Base-by-base conservation (phyloP, 805 yeast species). In the Pichia insulana region DNA sequence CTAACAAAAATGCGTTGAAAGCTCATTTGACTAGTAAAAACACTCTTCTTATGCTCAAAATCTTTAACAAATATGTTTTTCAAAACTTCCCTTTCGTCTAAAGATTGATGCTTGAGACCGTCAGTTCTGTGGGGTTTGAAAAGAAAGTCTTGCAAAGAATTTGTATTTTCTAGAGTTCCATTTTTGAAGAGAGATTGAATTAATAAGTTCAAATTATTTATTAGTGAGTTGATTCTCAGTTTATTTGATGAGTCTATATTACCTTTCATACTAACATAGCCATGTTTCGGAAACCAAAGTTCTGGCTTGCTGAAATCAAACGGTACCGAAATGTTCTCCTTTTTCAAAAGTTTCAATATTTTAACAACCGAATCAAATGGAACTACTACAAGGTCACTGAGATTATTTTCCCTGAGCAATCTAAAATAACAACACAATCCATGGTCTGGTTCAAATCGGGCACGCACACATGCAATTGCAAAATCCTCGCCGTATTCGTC, bases 161-260 rank as follows among this genome's bases (percentile, higher is more conserved):
- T n/a, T 3, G 46, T 42, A 13, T 40, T 32, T 8, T 39, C 31
- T 6, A 48, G 32, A 12, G 48, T 37, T 25, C 49, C 49, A 28
- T 43, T 48, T 30, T 19, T 41, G 7, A 61, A 45, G 4, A 78
- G 47, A n/a, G 67, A 56, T 16, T 67, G 58, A 12, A 83, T 53
- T 30, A 78, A 61, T 7, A 70, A 48, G 49, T 80, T 80, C 30
- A 80, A 48, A 30, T 64, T 60, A 30, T 69, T 67, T 17, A 77
- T 55, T 30, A 74, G 58, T 28, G 71, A 64, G 49, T 77, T 77
- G 30, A 73, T 50, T 37, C 69, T 65, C 34, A 68, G 53, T 49
- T 77, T 78, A 47, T 67, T 68, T 1, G 55, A 54, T 39, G 53
- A 55, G 55, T 50, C 47, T 7, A 58, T 44, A 31, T 56, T 59